Evolutionary conservation across 306 rosid species (phyloP), one percentile per base, ranked within the genome.

Genomic region (Quercus berberidifolia): DNA sequence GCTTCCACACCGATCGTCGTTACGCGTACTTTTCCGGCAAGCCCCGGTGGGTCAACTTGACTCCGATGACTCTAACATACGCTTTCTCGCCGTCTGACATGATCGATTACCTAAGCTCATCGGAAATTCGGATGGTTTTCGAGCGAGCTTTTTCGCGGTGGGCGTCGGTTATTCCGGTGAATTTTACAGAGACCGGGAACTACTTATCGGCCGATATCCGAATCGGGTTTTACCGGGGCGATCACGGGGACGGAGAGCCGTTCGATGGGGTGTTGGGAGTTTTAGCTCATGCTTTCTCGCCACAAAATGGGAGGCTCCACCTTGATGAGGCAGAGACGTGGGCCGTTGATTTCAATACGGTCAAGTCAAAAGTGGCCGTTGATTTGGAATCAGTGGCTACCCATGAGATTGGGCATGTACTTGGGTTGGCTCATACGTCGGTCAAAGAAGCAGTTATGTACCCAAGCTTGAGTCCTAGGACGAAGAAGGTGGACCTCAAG

Each of bases 381-480:
- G 98, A 95, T 87, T 76, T 95, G 83, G 99, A 95, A 79, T 95
- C 99, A 13, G 99, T 95, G 70, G 97, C 85, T 4, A 95, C 98
- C 41, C 99, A 95, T 76, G 99, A 95, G 96, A 95, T 95, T 2
- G 99, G 99, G 62, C 99, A 95, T 79, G 79, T 95, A 56, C 94
- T 95, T 23, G 99, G 99, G 19, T 31, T 95, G 81, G 98, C 88
- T 30, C 99, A 95, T 78, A 49, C 97, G 0, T 79, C 93, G 51
- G 93, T 90, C 30, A 89, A 84, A 67, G 97, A 88, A 41, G 97
- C 99, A 2, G 88, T 95, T 20, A 95, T 95, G 99, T 95, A 91
- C 79, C 98, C 99, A 18, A 91, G 91, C 57, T 52, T 95, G 72
- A 89, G 89, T 46, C 99, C 99, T 0, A 74, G 99, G 79, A 89